These are phyloP conservation scores for Leccinum subrobustum DNA, from an alignment of 1,284 basidiomycete genomes.

Conservation along the genomic window DNA sequence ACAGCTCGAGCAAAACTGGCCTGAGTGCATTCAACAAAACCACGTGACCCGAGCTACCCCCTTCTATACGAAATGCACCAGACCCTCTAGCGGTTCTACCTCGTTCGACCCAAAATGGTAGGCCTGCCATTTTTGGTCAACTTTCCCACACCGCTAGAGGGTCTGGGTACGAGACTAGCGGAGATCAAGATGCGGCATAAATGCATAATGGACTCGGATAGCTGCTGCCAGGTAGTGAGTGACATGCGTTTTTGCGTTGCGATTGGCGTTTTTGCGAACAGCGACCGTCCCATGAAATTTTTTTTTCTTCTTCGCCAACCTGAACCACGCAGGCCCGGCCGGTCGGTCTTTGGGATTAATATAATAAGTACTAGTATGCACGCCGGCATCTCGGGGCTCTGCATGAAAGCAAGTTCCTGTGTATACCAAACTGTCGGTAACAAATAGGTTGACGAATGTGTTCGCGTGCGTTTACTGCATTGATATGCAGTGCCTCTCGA, in stretches of 20 bases:
- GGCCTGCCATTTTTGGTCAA: too few relatives aligned
- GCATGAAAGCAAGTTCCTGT: not conserved
- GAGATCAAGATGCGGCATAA: not conserved
- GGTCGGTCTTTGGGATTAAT: not conserved
- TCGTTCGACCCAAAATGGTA: too few relatives aligned
- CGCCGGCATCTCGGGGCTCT: not conserved
- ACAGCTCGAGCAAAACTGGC: too few relatives aligned
- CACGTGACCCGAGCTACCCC: too few relatives aligned
- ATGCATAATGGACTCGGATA: conserved; percentile 11
- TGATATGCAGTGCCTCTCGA: conserved; percentile 3
- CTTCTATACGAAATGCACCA: too few relatives aligned
- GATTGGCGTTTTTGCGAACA: not conserved
- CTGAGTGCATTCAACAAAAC: too few relatives aligned
- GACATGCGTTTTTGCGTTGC: not conserved
- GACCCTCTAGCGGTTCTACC: too few relatives aligned
- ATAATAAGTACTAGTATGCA: not conserved
- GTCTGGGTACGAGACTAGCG: not conserved
- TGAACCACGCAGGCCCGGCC: not conserved
- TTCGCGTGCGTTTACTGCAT: not conserved
- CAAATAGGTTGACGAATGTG: conserved; percentile 2
- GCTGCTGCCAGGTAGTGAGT: not conserved
- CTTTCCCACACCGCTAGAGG: too few relatives aligned
- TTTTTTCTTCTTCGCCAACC: not conserved
- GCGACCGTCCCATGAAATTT: not conserved
- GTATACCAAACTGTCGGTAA: conserved; percentile 21